Evolutionary conservation across 1,284 basidiomycete species (phyloP), one percentile per base, ranked within the genome.

Genomic region (Puccinia polysora): DNA sequence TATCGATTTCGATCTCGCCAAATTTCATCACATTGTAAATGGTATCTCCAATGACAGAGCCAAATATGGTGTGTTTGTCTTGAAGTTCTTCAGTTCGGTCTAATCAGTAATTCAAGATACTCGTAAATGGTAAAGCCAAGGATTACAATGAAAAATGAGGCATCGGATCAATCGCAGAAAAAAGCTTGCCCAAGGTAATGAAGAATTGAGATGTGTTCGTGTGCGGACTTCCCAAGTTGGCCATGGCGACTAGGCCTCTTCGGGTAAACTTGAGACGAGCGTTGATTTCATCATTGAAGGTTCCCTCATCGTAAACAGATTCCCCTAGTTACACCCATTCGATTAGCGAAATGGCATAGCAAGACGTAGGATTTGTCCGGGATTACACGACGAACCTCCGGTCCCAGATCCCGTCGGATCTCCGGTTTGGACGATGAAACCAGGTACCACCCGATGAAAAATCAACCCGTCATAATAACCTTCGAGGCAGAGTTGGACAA

Each of bases 391-490:
- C 58, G 15, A 45, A 60, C 94, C 94, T 2, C 94, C 93, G 3
- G 82, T 86, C 0, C 95, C 95, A 0, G 90, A 93, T 0, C 91
- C 91, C 0, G 92, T 93, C 72, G 86, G 88, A 78, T 97, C 95
- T n/a, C 95, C 95, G 1, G 92, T 91, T 80, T 97, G 95, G 1
- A 96, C 87, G 60, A 96, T 85, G 79, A 97, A 97, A 34, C 86
- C 85, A 1, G 91, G 89, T 2, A 94, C 87, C 59, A 94, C 83
- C 14, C 95, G 86, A 80, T 97, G 94, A 77, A 96, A 97, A 73
- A 94, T 88, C 65, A 91, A 87, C 49, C 89, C 88, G 76, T 98
- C 95, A 81, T 97, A 98, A 81, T 96, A 97, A 5, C 75, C 76
- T 74, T 77, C 76, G 7, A 77, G 56, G 53, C 74, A 73, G 20